These are phyloP conservation scores for Arachis stenosperma DNA, from an alignment of 306 rosid genomes.

Conservation along the genomic window DNA sequence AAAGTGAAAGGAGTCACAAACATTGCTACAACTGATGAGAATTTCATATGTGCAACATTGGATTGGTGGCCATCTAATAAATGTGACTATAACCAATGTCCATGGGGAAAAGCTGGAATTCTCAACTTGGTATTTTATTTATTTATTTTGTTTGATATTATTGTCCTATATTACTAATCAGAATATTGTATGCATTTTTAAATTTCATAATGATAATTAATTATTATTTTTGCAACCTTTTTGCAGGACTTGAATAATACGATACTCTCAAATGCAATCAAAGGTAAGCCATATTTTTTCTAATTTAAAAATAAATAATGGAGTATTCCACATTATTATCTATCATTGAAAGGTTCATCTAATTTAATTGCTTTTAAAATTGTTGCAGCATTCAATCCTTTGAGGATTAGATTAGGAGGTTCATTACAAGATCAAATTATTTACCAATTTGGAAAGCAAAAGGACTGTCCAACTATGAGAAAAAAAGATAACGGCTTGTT, in stretches of 20 bases:
- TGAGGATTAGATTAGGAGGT: constrained; percentile 77
- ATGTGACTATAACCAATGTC: constrained; percentile 64
- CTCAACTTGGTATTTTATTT: constrained; percentile 51
- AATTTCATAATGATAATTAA: background rate
- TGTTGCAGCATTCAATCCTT: constrained; percentile 50
- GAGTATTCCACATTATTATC: background rate
- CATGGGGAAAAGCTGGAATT: constrained; percentile 59
- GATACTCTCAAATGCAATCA: constrained; percentile 55
- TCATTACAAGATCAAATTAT: constrained; percentile 62
- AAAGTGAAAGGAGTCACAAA: constrained; percentile 44
- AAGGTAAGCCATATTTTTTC: constrained; percentile 44
- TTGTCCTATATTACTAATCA: background rate
- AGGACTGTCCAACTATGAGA: constrained; percentile 35
- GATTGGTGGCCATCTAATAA: constrained; percentile 77
- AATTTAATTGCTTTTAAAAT: background rate
- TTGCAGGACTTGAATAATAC: constrained; percentile 60
- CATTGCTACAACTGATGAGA: constrained; percentile 56
- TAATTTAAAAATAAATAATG: background rate
- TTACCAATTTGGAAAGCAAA: constrained; percentile 52
- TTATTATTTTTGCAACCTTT: background rate
- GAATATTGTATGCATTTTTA: background rate
- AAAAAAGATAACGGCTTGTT: constrained; percentile 46
- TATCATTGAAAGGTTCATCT: background rate
- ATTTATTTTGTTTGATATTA: background rate
- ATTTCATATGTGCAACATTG: constrained; percentile 68